Conservation (phyloP, 2,329 filamentous ascomycete genomes). For the Orbilia ellipsospora region DNA sequence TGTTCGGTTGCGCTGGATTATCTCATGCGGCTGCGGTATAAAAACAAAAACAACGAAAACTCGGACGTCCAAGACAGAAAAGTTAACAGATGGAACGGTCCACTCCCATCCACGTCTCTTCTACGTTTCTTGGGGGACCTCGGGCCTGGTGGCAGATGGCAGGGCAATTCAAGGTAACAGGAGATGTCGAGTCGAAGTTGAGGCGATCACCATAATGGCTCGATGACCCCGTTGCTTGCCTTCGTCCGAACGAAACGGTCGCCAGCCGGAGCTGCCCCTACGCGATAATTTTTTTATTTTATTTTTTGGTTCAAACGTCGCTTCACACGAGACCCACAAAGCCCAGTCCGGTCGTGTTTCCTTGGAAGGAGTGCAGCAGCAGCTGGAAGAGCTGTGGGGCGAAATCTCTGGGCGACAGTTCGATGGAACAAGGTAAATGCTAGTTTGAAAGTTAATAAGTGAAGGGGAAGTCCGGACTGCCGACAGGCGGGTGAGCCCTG, state of each 20-base stretch:
- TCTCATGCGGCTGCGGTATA: conserved; percentile 8
- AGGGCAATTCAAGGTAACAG: conserved; percentile 45
- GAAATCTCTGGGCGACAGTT: conserved; percentile 18
- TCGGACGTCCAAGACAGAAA: conserved; percentile 3
- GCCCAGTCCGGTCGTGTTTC: conserved; percentile 14
- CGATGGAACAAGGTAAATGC: conserved; percentile 47
- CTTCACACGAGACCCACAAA: conserved; percentile 33
- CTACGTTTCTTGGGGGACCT: too few relatives aligned
- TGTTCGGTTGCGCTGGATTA: conserved; percentile 16
- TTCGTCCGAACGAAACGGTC: conserved; percentile 38
- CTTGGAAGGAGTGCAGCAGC: conserved; percentile 22
- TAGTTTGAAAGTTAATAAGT: conserved; percentile 35
- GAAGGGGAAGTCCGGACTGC: conserved; percentile 27
- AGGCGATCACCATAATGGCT: conserved; percentile 45
- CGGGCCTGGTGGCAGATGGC: neutral
- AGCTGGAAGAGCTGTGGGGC: conserved; percentile 20
- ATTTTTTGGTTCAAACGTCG: conserved; percentile 28
- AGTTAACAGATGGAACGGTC: conserved; percentile 46
- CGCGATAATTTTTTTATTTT: conserved; percentile 26
- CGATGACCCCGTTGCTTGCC: conserved; percentile 36
- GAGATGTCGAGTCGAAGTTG: conserved; percentile 21
- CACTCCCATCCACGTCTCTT: conserved; percentile 4
- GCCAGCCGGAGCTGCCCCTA: conserved; percentile 6
- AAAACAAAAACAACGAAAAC: conserved; percentile 27
- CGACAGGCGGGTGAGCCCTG: conserved; percentile 45